These are phyloP conservation scores for Talaromyces stipitatus DNA, from an alignment of 495 filamentous ascomycete genomes.

Conservation along the genomic window DNA sequence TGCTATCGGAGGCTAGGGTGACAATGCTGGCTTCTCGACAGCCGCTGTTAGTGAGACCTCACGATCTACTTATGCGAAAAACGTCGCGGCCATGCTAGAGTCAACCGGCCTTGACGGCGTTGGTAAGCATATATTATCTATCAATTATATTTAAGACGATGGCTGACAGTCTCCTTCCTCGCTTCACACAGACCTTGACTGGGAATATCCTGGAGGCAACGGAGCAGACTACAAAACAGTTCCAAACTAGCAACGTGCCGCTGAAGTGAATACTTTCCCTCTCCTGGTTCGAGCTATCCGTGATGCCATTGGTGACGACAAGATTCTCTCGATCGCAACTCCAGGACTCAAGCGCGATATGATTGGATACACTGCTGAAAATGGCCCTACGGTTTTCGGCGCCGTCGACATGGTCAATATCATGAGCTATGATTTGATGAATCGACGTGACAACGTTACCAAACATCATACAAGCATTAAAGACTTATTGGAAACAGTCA, in stretches of 20 bases:
- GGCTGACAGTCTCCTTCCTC: constrained; percentile 16
- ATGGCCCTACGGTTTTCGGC: constrained; percentile 52
- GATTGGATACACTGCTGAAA: constrained; percentile 60
- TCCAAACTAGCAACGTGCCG: constrained; percentile 52
- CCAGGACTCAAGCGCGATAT: constrained; percentile 62
- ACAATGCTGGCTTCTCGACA: constrained; percentile 51
- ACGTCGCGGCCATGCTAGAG: constrained; percentile 55
- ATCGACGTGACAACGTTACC: constrained; percentile 63
- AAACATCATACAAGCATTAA: constrained; percentile 57
- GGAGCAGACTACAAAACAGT: constrained; percentile 64
- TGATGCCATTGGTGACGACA: constrained; percentile 47
- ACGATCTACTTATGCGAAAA: constrained; percentile 52
- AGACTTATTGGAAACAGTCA: constrained; percentile 44
- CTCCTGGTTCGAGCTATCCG: constrained; percentile 54
- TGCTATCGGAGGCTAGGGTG: constrained; percentile 70
- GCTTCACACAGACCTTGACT: constrained; percentile 54
- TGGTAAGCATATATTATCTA: constrained; percentile 8
- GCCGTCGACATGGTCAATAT: constrained; percentile 69
- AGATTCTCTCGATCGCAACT: constrained; percentile 61
- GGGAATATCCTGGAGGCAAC: constrained; percentile 77
- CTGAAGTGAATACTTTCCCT: constrained; percentile 59
- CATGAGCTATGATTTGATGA: constrained; percentile 77
- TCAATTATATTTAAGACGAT: neutral
- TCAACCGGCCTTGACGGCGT: constrained; percentile 55
- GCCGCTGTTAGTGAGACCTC: constrained; percentile 46